Evolutionary conservation across 2,329 filamentous ascomycete genomes (phyloP), one percentile per base, ranked within the genome.

Genomic region (Lecanicillium sp.): DNA sequence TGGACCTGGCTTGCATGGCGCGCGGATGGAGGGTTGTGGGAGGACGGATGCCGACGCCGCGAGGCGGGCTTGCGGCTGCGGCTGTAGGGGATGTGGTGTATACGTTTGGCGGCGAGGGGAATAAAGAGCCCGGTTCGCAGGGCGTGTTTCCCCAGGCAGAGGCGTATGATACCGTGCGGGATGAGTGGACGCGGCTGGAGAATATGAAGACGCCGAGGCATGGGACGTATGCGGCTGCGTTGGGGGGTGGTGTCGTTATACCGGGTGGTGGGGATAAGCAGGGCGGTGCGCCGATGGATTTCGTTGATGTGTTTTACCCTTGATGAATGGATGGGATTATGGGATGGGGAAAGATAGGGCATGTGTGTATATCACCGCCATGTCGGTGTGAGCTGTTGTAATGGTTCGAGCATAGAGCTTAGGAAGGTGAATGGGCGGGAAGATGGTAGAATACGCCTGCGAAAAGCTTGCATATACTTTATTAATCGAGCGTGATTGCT

Each of bases 101-200:
- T 31, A 53, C 55, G 1, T 54, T 66, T 37, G 62, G 62, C 1
- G 63, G 61, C 4, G 61, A 66, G 33, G 62, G 59, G 0, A 59
- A 63, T 36, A 17, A 34, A 1, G 43, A 36, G 19, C 43, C 39
- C 2, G 34, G 32, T 5, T 20, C 43, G 0, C 32, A 43, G 0
- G 57, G 53, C 0, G 46, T 61, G 0, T 62, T 57, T 36, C 42
- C 49, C 7, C 42, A 61, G 15, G 50, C 50, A 8, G 52, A 62
- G 29, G 47, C 32, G 1, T 64, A 56, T 36, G 50, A 64, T 33
- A 44, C 47, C 0, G 14, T 15, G 14, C 49, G 41, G 2, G 44
- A 61, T n/a, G 44, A 19, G 2, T 61, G 60, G 60, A 36, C 36
- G 7, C 34, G 36, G 14, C 36, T 55, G 11, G 34, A 39, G 2